These are phyloP conservation scores for Eleusine coracana DNA, from an alignment of 176 grass and related monocot species.

Conservation along the genomic window DNA sequence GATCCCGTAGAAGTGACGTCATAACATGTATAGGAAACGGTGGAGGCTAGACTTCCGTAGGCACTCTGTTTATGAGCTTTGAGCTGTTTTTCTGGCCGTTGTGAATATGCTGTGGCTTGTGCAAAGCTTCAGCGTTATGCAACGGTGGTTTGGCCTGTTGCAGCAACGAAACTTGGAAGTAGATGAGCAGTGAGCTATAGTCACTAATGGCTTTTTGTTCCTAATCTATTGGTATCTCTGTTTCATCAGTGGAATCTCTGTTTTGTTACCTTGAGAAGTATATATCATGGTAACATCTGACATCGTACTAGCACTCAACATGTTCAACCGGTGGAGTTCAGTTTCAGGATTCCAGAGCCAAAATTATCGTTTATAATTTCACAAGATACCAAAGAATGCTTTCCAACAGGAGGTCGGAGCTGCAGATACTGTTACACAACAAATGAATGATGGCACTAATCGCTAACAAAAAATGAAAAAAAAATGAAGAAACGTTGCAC, in stretches of 20 bases:
- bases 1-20: slow-evolving; percentile 9
- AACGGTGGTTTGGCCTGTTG: background rate
- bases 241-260: background rate
- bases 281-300: background rate
- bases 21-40: slow-evolving; percentile 16
- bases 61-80: slow-evolving; percentile 19
- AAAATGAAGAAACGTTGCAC: background rate
- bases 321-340: background rate
- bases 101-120: background rate
- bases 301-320: background rate
- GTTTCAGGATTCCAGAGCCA: background rate
- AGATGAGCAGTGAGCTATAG: background rate
- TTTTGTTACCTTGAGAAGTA: background rate
- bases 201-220: background rate
- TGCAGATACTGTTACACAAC: background rate
- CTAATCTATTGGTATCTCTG: background rate
- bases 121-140: background rate
- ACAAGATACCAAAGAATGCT: background rate
- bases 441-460: background rate
- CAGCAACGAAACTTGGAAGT: background rate
- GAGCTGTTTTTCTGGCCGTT: background rate
- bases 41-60: background rate
- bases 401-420: background rate
- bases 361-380: background rate
- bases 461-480: background rate